These are phyloP conservation scores for Apiospora sp. DNA, from an alignment of 2,329 filamentous ascomycete species.

Conservation along the genomic window DNA sequence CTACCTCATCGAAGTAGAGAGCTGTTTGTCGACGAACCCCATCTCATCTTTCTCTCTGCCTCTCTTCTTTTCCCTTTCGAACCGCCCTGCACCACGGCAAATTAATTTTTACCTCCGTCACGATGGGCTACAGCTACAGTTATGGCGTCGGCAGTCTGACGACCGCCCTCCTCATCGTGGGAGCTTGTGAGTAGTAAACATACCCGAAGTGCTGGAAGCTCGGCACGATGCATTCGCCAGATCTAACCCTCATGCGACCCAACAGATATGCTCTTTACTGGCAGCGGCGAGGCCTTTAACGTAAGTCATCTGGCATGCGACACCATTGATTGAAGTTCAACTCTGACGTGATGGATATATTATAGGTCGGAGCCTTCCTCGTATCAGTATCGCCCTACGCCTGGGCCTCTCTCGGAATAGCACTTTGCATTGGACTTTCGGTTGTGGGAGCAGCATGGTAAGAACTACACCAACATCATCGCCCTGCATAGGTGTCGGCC, in stretches of 20 bases:
- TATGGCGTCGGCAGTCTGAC: constrained; percentile 31
- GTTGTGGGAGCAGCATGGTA: constrained; percentile 98
- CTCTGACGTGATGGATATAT: constrained; percentile 34
- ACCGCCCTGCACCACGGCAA: background rate
- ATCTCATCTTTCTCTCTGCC: constrained; percentile 10
- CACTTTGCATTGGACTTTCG: constrained; percentile 92
- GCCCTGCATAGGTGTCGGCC: constrained; percentile 20
- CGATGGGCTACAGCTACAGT: constrained; percentile 21
- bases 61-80: background rate
- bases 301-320: constrained; percentile 57
- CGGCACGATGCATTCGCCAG: background rate
- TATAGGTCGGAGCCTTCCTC: constrained; percentile 88
- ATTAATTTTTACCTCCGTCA: background rate
- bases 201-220: background rate
- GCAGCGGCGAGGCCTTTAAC: constrained; percentile 95
- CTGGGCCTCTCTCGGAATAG: constrained; percentile 91
- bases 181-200: constrained; percentile 28
- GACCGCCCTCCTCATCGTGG: constrained; percentile 29
- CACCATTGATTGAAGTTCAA: background rate
- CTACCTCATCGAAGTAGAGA: constrained; percentile 19
- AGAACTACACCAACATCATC: constrained; percentile 33
- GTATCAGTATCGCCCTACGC: constrained; percentile 93
- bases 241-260: background rate
- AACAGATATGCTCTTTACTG: constrained; percentile 98
- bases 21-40: constrained; percentile 15